Conservation (phyloP, 2,329 filamentous ascomycete genomes). For the Fusarium penzigii region DNA sequence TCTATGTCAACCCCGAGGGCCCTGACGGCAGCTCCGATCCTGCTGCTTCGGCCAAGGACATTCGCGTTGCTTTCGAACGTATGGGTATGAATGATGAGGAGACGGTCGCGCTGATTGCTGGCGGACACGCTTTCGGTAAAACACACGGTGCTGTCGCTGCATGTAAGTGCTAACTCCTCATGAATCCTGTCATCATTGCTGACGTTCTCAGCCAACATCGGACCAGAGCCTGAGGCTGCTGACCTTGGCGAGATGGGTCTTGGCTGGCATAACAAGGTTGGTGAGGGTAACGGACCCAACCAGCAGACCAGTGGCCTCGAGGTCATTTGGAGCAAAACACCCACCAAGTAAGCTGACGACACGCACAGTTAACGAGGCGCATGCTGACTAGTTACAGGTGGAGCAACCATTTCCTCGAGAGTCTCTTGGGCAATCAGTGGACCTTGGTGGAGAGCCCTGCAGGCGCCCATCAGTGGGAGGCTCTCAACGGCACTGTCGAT, state of each 20-base stretch:
- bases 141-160: conserved; percentile 71
- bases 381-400: conserved; percentile 42
- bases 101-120: conserved; percentile 76
- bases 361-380: neutral
- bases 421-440: conserved; percentile 79
- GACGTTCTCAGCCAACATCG: conserved; percentile 50
- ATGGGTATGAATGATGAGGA: conserved; percentile 87
- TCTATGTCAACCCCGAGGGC: conserved; percentile 81
- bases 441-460: conserved; percentile 73
- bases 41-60: conserved; percentile 68
- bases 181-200: neutral
- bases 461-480: conserved; percentile 76
- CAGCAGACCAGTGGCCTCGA: conserved; percentile 77
- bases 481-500: conserved; percentile 67
- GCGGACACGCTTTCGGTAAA: conserved; percentile 80
- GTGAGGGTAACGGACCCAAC: conserved; percentile 68
- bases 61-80: conserved; percentile 72
- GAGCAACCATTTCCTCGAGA: conserved; percentile 74
- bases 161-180: conserved; percentile 30
- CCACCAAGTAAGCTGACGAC: conserved; percentile 51
- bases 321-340: conserved; percentile 77
- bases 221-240: conserved; percentile 67
- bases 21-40: conserved; percentile 73
- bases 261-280: conserved; percentile 68
- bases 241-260: conserved; percentile 67